Percentiles rank a stretch among this genome's conserved stretches.
phyloP scores from a whole-genome alignment of 2,329 filamentous ascomycete genomes.

The Fusarium avenaceum region DNA sequence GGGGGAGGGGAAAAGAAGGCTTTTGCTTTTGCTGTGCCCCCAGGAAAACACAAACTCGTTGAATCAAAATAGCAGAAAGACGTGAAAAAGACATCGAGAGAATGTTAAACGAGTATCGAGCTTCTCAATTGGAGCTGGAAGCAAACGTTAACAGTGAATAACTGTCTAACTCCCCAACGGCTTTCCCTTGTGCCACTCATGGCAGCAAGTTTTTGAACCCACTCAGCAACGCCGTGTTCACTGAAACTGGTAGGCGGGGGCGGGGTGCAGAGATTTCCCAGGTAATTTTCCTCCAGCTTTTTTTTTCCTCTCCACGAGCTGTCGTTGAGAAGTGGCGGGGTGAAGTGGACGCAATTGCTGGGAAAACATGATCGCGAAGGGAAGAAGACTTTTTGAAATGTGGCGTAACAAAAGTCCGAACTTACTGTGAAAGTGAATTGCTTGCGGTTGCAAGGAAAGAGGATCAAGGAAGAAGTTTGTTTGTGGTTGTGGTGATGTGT shows the following conservation, averaged over 20 bases:
- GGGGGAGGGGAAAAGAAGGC: constrained; percentile 17
- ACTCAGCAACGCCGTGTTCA: constrained; percentile 29
- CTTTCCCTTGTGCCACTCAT: background rate
- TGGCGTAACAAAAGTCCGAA: background rate
- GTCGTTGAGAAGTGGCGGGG: constrained; percentile 11
- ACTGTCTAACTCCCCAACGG: constrained; percentile 7
- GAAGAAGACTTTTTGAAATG: background rate
- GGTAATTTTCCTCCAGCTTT: constrained; percentile 35
- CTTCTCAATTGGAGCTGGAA: constrained; percentile 10
- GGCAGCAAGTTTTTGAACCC: constrained; percentile 32
- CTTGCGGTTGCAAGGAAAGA: constrained; percentile 24
- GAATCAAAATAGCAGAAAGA: constrained; percentile 13
- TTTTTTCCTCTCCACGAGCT: constrained; percentile 24
- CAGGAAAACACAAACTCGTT: constrained; percentile 16
- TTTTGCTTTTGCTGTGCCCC: constrained; percentile 5
- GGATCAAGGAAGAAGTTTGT: constrained; percentile 31
- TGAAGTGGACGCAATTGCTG: background rate
- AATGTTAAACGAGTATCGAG: background rate
- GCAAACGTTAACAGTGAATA: constrained; percentile 4
- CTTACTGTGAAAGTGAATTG: constrained; percentile 27
- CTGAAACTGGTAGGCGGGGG: constrained; percentile 50
- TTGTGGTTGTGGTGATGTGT: constrained; percentile 34
- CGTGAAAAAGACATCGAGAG: constrained; percentile 4
- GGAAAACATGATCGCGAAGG: background rate
- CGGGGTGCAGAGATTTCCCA: constrained; percentile 52